A percentile compares a stretch with the other conserved stretches of the same genome.
Conservation (phyloP, 2,329 filamentous ascomycete species). For the Escovopsis sp. region DNA sequence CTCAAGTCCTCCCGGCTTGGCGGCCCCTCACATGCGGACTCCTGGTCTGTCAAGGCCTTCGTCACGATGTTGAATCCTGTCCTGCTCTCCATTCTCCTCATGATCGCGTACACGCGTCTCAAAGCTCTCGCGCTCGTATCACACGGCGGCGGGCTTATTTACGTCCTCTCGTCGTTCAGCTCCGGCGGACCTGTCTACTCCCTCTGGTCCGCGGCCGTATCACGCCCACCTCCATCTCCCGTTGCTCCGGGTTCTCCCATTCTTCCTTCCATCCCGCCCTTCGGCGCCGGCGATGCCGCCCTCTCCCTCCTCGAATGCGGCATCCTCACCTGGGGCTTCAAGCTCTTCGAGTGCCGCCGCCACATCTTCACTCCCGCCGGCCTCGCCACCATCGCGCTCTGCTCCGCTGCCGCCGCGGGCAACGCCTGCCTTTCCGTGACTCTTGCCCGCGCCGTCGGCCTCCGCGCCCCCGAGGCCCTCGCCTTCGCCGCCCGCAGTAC, state of each 20-base stretch:
- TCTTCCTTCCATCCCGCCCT: conserved; percentile 7
- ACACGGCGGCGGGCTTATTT: conserved; percentile 14
- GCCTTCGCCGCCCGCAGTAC: conserved; percentile 35
- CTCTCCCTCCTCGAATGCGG: conserved; percentile 33
- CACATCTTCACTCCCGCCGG: conserved; percentile 30
- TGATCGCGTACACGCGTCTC: conserved; percentile 27
- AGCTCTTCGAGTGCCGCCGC: conserved; percentile 33
- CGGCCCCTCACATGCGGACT: not conserved
- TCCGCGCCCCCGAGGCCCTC: conserved; percentile 20
- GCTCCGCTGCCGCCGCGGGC: conserved; percentile 20
- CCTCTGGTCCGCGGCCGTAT: conserved; percentile 16
- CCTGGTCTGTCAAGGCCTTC: conserved; percentile 15
- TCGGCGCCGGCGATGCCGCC: conserved; percentile 33
- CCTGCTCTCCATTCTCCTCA: conserved; percentile 28
- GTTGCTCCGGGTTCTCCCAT: too few species aligned
- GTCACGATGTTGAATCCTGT: conserved; percentile 32
- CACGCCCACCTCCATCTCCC: not conserved
- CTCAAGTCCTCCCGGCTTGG: conserved; percentile 14
- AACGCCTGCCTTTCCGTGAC: conserved; percentile 29
- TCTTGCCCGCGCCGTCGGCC: conserved; percentile 18
- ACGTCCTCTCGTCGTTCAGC: conserved; percentile 16
- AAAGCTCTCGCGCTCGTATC: conserved; percentile 21
- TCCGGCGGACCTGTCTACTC: conserved; percentile 19
- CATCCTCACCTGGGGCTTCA: conserved; percentile 37
- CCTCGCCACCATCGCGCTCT: conserved; percentile 21